Evolutionary conservation across 768 basidiomycete species (phyloP).

Genomic region (Boletus pseudo-olivaceus): DNA sequence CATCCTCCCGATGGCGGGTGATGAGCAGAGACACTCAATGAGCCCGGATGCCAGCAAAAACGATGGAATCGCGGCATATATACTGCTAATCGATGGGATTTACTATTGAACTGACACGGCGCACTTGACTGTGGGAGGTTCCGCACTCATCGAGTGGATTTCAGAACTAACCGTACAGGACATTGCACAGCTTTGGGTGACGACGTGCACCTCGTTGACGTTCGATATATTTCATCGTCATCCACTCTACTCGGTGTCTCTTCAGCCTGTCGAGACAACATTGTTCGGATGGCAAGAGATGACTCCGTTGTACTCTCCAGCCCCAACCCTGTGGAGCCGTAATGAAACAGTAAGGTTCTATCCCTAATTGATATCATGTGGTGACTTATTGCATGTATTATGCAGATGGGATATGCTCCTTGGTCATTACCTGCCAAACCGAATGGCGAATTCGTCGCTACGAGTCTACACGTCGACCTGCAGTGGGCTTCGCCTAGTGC

Average conservation of each 20-base stretch:
- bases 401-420: not conserved
- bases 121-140: not conserved
- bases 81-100: constrained; percentile 10
- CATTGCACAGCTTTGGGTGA: constrained; percentile 23
- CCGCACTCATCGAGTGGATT: constrained; percentile 5
- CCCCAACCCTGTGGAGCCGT: not conserved
- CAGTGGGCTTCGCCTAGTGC: not conserved
- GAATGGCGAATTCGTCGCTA: constrained; percentile 2
- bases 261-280: not conserved
- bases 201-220: not conserved
- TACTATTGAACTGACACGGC: not conserved
- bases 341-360: constrained; percentile 6
- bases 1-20: constrained; percentile 19
- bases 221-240: not conserved
- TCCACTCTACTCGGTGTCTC: not conserved
- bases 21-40: constrained; percentile 11
- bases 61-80: constrained; percentile 12
- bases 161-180: constrained; percentile 6
- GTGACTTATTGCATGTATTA: constrained; percentile 2
- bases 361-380: not conserved
- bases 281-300: not conserved
- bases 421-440: not conserved
- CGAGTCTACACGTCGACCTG: not conserved
- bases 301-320: not conserved
- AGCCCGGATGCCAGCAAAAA: constrained; percentile 3